These are phyloP conservation scores for Diophrys appendiculata DNA, from an alignment of 73 alveolate species.

Conservation along the genomic window DNA sequence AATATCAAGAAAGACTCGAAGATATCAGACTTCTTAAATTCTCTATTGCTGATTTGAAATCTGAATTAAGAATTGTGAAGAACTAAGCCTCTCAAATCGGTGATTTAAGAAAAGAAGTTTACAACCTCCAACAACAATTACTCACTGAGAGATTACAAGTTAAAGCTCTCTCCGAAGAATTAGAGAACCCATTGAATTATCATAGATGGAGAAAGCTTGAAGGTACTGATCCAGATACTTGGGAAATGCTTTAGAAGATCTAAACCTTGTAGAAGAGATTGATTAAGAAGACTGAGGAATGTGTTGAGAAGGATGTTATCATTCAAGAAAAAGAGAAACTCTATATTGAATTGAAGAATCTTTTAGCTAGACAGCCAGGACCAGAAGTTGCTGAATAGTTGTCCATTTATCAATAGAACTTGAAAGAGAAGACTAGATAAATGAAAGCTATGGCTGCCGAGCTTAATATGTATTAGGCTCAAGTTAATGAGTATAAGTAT, in stretches of 20 bases:
- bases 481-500: slow-evolving; percentile 88
- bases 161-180: slow-evolving; percentile 97
- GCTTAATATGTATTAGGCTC: slow-evolving; percentile 90
- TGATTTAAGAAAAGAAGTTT: slow-evolving; percentile 84
- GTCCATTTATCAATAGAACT: slow-evolving; percentile 79
- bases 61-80: slow-evolving; percentile 69
- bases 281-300: slow-evolving; percentile 92
- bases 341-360: slow-evolving; percentile 80
- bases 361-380: slow-evolving; percentile 92
- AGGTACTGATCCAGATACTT: slow-evolving; percentile 97
- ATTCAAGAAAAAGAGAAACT: slow-evolving; percentile 85
- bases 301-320: slow-evolving; percentile 84
- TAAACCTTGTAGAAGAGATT: slow-evolving; percentile 90
- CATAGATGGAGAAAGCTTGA: slow-evolving; percentile 97
- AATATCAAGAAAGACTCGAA: slow-evolving; percentile 82
- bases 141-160: slow-evolving; percentile 94
- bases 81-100: slow-evolving; percentile 81
- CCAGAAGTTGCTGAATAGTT: slow-evolving; percentile 89
- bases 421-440: slow-evolving; percentile 86
- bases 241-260: slow-evolving; percentile 93
- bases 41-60: slow-evolving; percentile 77
- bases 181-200: slow-evolving; percentile 92
- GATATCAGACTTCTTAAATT: slow-evolving; percentile 79
- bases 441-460: slow-evolving; percentile 94
- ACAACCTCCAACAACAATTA: slow-evolving; percentile 74